Base-by-base conservation (phyloP, 371 early-diverging fungal species). In the Mortierella sp. region DNA sequence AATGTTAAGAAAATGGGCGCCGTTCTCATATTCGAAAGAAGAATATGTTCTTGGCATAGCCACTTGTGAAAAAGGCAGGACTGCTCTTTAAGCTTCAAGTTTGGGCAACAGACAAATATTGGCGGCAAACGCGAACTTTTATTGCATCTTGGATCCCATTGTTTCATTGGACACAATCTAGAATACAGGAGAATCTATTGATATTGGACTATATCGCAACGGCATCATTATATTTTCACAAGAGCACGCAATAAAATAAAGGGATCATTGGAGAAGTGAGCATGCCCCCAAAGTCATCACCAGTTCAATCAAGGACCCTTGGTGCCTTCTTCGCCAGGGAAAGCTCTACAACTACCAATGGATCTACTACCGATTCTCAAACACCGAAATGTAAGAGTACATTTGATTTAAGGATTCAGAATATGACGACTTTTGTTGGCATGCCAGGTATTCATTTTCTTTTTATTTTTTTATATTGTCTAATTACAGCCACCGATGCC, bases 281-380 rank as follows among this genome's bases (percentile, higher is more conserved):
- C 41, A 65, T 65, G 66, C 66, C 66, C 21, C 66, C 66, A 53
- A 65, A 65, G 19, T 55, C 66, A 65, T 65, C 66, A 28, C 57
- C 66, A 57, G 55, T 57, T 2, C 24, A 40, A 43, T 40, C 66
- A 55, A 65, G 55, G 32, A 65, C 66, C 41, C 55, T 65, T 36
- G 52, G 55, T 4, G 55, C 53, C 40, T 65, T 65, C 66, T 65
- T 65, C 57, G 45, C 40, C 21, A 65, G 41, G n/a, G 55, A 55
- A 24, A 19, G 28, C 55, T 24, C 59, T 1, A 1, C 63, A 4
- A 2, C 63, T 3, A 32, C 48, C 36, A 64, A 28, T 22, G 28
- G 28, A n/a, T 36, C 64, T 7, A 38, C 32, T 9, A 2, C 57
- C 4, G 40, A 40, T 22, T 2, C 52, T 6, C 61, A 48, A 2